Base-by-base conservation (phyloP, 2,329 filamentous ascomycete species). In the Aspergillus texensis region DNA sequence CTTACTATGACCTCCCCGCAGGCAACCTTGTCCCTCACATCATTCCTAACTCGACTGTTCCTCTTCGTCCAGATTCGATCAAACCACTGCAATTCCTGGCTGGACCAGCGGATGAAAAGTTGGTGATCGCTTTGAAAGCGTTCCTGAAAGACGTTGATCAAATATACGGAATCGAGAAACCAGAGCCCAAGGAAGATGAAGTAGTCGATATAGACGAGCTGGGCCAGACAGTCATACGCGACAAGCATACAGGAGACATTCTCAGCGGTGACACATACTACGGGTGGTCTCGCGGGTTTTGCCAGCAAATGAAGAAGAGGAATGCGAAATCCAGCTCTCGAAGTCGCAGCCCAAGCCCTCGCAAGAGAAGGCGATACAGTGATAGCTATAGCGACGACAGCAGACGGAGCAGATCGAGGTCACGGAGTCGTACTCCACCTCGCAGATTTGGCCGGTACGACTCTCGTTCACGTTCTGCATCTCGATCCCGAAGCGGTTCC, bases 1-100 rank as follows among this genome's bases (percentile, higher is more conserved):
- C 90, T 0, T 96, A 90, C 86, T 91, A 93, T 78, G 92, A 96
- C 67, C 81, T 96, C 0, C 93, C 93, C 0, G 92, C 92, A 1
- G 90, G 88, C 2, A 94, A 92, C 68, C 89, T 94, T 82, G 85
- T 96, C 54, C 91, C 91, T 5, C 89, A 91, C 61, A 88, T 96
- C 64, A 86, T 91, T 45, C 91, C 90, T 5, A 90, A 94, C 72
- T 93, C 91, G 0, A 88, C 87, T 10, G 84, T 86, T 57, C 88
- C 92, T 8, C 92, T 97, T 80, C 88, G 89, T 50, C 85, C 91
- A 0, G 82, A 87, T 9, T 84, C 88, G 69, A 86, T 94, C 67
- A 89, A 88, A 67, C 91, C 92, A 4, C 80, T 95, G 39, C 88
- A 90, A 61, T 86, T 96, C 60, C 80, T 84, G 2, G 80, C 89